Conservation (phyloP, 345 rosid genomes). For the Geranium rotundifolium region DNA sequence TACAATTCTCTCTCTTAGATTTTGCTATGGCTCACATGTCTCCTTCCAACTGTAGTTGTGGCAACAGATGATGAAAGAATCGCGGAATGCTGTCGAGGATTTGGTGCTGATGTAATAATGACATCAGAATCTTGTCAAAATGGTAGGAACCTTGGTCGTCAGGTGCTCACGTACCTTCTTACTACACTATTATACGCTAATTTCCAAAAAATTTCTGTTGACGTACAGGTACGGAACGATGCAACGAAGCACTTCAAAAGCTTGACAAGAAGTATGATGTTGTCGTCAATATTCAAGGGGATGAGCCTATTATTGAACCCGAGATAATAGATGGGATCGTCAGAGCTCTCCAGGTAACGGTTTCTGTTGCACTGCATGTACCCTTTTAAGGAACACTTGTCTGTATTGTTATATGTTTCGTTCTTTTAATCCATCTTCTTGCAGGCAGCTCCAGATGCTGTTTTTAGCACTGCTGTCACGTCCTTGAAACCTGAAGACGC, state of each 20-base stretch:
- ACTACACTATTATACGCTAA: too few species aligned
- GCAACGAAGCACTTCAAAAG: slow-evolving; percentile 84
- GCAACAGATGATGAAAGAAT: slow-evolving; percentile 89
- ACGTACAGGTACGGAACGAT: slow-evolving; percentile 62
- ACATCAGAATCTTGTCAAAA: slow-evolving; percentile 88
- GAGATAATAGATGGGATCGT: slow-evolving; percentile 94
- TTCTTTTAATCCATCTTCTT: too few species aligned
- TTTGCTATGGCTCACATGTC: slow-evolving; percentile 1
- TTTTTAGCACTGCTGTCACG: slow-evolving; percentile 93
- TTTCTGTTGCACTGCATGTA: background rate
- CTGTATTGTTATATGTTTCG: too few species aligned
- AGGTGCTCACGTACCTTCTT: background rate
- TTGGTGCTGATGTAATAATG: slow-evolving; percentile 95
- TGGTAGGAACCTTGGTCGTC: slow-evolving; percentile 28
- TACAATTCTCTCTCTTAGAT: background rate
- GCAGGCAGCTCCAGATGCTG: slow-evolving; percentile 89
- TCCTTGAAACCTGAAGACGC: slow-evolving; percentile 84
- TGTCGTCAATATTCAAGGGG: slow-evolving; percentile 92
- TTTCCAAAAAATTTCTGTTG: too few species aligned
- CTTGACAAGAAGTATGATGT: slow-evolving; percentile 76
- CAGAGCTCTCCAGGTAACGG: slow-evolving; percentile 73
- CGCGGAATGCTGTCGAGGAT: slow-evolving; percentile 86
- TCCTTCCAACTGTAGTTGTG: slow-evolving; percentile 43
- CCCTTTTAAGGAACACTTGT: too few species aligned
- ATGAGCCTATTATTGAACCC: slow-evolving; percentile 91